phyloP scores from a whole-genome alignment of 2,329 filamentous ascomycete genomes.

The Aspergillus uvarum region DNA sequence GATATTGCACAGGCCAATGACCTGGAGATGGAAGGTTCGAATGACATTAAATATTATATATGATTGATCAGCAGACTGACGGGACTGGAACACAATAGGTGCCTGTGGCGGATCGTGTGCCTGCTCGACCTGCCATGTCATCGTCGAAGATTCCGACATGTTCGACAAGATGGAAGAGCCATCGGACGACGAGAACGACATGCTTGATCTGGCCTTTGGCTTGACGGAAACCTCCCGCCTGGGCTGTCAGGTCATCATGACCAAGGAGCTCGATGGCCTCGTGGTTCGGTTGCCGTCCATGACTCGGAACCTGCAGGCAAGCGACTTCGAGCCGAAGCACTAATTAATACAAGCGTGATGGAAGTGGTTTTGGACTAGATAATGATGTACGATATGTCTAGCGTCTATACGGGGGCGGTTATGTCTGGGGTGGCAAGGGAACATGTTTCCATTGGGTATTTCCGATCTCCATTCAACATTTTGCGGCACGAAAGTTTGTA shows the following conservation, averaged over 20 bases:
- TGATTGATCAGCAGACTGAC: neutral
- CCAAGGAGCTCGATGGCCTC: constrained; percentile 81
- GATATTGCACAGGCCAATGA: constrained; percentile 95
- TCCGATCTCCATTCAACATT: constrained; percentile 27
- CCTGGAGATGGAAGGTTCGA: constrained; percentile 86
- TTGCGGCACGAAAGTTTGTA: constrained; percentile 17
- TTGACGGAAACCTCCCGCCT: constrained; percentile 80
- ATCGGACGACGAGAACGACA: constrained; percentile 81
- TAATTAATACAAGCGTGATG: constrained; percentile 3
- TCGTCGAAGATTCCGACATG: constrained; percentile 70
- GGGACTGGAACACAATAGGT: constrained; percentile 45
- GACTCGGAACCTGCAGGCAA: constrained; percentile 94
- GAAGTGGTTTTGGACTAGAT: neutral
- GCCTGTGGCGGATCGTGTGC: constrained; percentile 93
- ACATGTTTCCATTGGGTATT: constrained; percentile 29
- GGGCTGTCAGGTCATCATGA: constrained; percentile 91
- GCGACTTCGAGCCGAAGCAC: constrained; percentile 69
- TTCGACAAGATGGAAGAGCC: constrained; percentile 78
- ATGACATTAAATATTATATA: neutral
- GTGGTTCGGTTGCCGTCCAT: constrained; percentile 83
- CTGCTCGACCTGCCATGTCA: constrained; percentile 90
- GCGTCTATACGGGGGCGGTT: constrained; percentile 9
- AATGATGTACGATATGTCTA: constrained; percentile 13
- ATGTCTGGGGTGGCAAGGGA: constrained; percentile 13
- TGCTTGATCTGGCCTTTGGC: constrained; percentile 87